A percentile compares a stretch with the other conserved stretches of the same genome.
These are phyloP conservation scores for Ophiostoma sp. DNA, from an alignment of 2,329 filamentous ascomycete species.

Conservation along the genomic window DNA sequence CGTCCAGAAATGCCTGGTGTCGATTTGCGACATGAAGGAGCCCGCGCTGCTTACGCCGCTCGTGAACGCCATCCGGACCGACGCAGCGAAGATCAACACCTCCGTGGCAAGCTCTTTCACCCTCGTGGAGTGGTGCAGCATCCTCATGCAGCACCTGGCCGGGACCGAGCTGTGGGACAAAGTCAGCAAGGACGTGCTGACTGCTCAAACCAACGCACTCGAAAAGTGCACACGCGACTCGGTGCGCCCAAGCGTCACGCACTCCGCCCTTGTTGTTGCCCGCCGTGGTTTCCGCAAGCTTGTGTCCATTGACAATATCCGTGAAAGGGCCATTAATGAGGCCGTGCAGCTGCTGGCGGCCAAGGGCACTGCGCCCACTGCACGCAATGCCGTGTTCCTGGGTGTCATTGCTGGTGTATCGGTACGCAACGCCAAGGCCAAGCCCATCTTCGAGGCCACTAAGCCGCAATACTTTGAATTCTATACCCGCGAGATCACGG, in stretches of 20 bases:
- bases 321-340: conserved; percentile 55
- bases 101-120: conserved; percentile 79
- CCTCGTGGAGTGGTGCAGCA: conserved; percentile 80
- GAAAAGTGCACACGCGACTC: conserved; percentile 69
- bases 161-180: conserved; percentile 57
- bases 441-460: conserved; percentile 54
- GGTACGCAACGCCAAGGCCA: conserved; percentile 61
- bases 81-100: conserved; percentile 71
- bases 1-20: conserved; percentile 71
- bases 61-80: conserved; percentile 60
- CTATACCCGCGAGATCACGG: conserved; percentile 78
- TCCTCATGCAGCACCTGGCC: conserved; percentile 67
- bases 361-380: conserved; percentile 58
- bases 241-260: conserved; percentile 58
- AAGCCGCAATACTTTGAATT: conserved; percentile 75
- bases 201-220: conserved; percentile 65
- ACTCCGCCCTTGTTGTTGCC: conserved; percentile 71
- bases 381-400: conserved; percentile 70
- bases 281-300: conserved; percentile 73
- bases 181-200: conserved; percentile 60
- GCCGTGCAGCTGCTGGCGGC: conserved; percentile 62
- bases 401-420: conserved; percentile 85
- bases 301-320: conserved; percentile 54
- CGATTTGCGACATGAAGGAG: conserved; percentile 53
- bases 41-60: conserved; percentile 58